Evolutionary conservation across 1,284 basidiomycete species (phyloP).

Genomic region (Puccinia hordei): DNA sequence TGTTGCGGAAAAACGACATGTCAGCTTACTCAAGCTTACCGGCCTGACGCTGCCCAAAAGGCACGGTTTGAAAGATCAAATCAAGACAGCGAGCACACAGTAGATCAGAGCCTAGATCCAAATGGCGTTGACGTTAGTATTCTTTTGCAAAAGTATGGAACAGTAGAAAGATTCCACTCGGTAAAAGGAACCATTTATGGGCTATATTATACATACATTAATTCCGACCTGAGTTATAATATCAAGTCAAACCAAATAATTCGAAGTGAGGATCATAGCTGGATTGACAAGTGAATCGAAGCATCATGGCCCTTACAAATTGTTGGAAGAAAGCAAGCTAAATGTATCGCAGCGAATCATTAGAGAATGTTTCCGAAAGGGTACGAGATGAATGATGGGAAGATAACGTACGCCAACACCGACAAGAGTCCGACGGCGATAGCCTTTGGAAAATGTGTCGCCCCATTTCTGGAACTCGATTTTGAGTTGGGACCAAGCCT

Average conservation of each 20-base stretch:
- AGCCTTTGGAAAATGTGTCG: conserved; percentile 50
- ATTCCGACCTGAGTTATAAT: conserved; percentile 6
- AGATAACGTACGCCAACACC: conserved; percentile 55
- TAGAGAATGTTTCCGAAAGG: conserved; percentile 39
- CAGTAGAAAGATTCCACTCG: not conserved
- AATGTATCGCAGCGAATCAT: not conserved
- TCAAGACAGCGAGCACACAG: conserved; percentile 13
- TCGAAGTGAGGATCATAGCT: not conserved
- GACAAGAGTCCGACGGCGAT: conserved; percentile 48
- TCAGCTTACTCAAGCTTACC: not conserved
- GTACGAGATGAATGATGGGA: not conserved
- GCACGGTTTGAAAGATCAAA: not conserved
- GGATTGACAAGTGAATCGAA: not conserved
- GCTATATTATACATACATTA: not conserved
- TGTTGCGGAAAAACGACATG: conserved; percentile 28
- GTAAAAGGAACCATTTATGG: not conserved
- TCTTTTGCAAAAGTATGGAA: not conserved
- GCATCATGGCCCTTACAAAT: conserved; percentile 41
- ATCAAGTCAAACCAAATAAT: not conserved
- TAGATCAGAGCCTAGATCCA: conserved; percentile 46
- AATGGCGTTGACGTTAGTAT: not conserved
- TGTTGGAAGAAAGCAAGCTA: conserved; percentile 54
- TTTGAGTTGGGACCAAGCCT: conserved; percentile 1
- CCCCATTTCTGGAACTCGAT: conserved; percentile 45
- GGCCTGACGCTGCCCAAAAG: not conserved